Evolutionary conservation across 345 rosid genomes (phyloP).

Genomic region (Salix dunnii): DNA sequence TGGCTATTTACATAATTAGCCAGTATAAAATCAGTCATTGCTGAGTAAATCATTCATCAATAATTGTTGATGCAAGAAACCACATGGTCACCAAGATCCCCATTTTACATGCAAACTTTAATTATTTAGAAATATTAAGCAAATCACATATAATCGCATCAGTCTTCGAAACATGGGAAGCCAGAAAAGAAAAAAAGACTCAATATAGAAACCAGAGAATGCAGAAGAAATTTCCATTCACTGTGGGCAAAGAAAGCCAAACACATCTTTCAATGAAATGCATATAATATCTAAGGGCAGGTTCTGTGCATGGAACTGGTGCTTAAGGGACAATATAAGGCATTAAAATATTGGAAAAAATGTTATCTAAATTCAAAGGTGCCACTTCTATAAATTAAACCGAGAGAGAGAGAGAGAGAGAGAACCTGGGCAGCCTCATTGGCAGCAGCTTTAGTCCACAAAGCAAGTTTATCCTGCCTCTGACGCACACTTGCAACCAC

Average conservation of each 20-base stretch:
- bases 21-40: not conserved
- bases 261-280: not conserved
- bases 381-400: not conserved
- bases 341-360: not conserved
- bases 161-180: not conserved
- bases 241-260: not conserved
- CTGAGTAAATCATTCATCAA: not conserved
- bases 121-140: not conserved
- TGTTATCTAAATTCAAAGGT: not conserved
- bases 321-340: not conserved
- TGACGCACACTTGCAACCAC: constrained; percentile 90
- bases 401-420: not conserved
- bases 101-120: not conserved
- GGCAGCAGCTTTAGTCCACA: constrained; percentile 84
- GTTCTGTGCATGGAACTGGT: not conserved
- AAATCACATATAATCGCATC: not conserved
- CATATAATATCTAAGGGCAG: not conserved
- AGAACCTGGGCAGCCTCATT: constrained; percentile 90
- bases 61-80: not conserved
- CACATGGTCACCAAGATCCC: not conserved
- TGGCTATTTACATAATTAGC: not conserved
- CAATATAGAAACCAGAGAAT: not conserved
- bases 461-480: constrained; percentile 76
- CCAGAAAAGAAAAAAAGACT: not conserved
- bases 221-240: not conserved